Percentiles rank a stretch among this genome's conserved stretches.
phyloP scores from a whole-genome alignment of 2,329 filamentous ascomycete genomes.

The Xylaria sp. region DNA sequence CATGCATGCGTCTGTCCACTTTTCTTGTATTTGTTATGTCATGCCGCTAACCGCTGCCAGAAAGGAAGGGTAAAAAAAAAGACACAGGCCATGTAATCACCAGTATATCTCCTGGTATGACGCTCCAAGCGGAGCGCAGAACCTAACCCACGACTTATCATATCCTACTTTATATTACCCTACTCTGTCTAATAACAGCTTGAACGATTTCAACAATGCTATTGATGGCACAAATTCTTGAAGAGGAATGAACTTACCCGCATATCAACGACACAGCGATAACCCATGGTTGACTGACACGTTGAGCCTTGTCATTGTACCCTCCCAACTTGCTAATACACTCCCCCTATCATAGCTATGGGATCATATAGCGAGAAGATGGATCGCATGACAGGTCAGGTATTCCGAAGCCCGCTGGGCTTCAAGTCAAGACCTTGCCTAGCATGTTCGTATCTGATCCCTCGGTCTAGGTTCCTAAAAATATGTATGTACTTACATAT shows the following conservation, averaged over 20 bases:
- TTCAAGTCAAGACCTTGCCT: neutral
- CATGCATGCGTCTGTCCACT: neutral
- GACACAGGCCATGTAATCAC: neutral
- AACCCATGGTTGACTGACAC: conserved; percentile 32
- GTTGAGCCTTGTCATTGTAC: conserved; percentile 16
- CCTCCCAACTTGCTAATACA: neutral
- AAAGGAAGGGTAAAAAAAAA: too few relatives aligned
- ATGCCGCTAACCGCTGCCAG: conserved; percentile 34
- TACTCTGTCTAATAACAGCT: neutral
- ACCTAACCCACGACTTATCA: neutral
- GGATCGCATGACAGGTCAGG: neutral
- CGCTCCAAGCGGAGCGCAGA: conserved; percentile 1
- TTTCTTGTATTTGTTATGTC: conserved; percentile 21
- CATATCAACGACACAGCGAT: neutral
- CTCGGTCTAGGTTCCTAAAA: neutral
- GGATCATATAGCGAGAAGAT: neutral
- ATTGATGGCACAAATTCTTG: neutral
- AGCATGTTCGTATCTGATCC: neutral
- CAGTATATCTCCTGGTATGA: conserved; percentile 1
- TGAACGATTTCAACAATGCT: neutral
- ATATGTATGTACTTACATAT: neutral
- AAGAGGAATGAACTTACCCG: too few relatives aligned
- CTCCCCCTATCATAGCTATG: neutral
- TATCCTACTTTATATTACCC: neutral
- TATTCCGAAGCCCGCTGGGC: neutral